A percentile compares a stretch with the other conserved stretches of the same genome.
Conservation (phyloP, 352 stramenopile species). For the Phytopythium sindhum region DNA sequence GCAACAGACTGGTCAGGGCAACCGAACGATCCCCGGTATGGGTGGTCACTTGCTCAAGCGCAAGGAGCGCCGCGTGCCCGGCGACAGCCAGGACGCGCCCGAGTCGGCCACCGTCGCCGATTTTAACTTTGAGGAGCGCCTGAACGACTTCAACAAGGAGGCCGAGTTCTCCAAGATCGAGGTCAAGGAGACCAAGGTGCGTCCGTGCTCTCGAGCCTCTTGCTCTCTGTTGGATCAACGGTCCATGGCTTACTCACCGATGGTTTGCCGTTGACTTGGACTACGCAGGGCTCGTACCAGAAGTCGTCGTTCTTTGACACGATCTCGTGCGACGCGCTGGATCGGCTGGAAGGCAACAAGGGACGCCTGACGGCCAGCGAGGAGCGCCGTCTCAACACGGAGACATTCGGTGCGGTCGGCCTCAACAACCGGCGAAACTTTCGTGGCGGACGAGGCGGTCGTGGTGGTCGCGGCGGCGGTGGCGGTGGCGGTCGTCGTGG, state of each 20-base stretch:
- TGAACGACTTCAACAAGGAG: constrained; percentile 78
- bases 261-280: background rate
- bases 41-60: constrained; percentile 75
- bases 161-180: constrained; percentile 74
- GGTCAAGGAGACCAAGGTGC: constrained; percentile 38
- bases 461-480: constrained; percentile 24
- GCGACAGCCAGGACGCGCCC: constrained; percentile 18
- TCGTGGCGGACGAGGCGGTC: constrained; percentile 49
- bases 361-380: constrained; percentile 65
- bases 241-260: background rate
- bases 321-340: constrained; percentile 86
- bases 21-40: constrained; percentile 78
- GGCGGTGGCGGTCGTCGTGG: constrained; percentile 28
- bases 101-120: constrained; percentile 27
- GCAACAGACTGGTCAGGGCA: constrained; percentile 15
- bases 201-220: background rate
- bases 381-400: constrained; percentile 86
- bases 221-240: background rate
- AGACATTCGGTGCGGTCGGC: constrained; percentile 85
- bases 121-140: constrained; percentile 68
- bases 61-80: constrained; percentile 64
- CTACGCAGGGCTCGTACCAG: constrained; percentile 64
- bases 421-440: constrained; percentile 84
- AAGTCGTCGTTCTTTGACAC: constrained; percentile 91
- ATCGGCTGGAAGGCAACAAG: constrained; percentile 70